Base-by-base conservation (phyloP, 2,329 filamentous ascomycete genomes). In the Botryosphaeria dothidea region DNA sequence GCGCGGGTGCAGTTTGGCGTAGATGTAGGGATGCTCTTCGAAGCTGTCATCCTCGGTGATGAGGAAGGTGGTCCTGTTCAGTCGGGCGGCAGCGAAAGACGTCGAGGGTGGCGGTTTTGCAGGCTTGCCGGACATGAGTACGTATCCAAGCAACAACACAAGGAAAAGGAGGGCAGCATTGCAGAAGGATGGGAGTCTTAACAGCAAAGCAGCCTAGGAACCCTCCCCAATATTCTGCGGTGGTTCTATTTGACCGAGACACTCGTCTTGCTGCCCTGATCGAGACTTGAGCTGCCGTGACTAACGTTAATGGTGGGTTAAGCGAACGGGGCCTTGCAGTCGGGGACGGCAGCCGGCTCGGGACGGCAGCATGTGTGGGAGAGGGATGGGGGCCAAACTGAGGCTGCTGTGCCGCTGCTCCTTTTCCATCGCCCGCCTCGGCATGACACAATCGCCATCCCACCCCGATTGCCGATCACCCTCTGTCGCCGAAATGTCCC, bases 1-100 rank as follows among this genome's bases (percentile, higher is more conserved):
- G 4, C 73, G 72, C 27, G 61, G 49, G 65, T 77, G 79, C 2
- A 81, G 43, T 66, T 83, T 83, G 56, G 75, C 77, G 66, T 82
- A 83, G n/a, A 83, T 81, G 65, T 80, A 73, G 2, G 81, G 82
- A 38, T 75, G 73, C 67, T 83, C 81, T 56, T 68, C 67, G 67
- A 75, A 83, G 29, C 70, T 71, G 69, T 83, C 81, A 64, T 80
- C 74, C 68, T 83, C 81, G 17, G 74, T 69, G 23, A 83, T 73
- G 8, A 79, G 69, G 66, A 82, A 83, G 0, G 81, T 83, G 1
- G 81, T 74, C 3, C 38, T 6, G 66, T 82, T 83, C 25, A 83
- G 68, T 6, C 73, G 72, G 21, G 67, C 68, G 49, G 71, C 72
- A n/a, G 72, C 69, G 68, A 82, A 81, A 29, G 73, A 74, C 9